A percentile compares a stretch with the other conserved stretches of the same genome.
phyloP scores from a whole-genome alignment of 345 rosid genomes.

The Acer campestre region DNA sequence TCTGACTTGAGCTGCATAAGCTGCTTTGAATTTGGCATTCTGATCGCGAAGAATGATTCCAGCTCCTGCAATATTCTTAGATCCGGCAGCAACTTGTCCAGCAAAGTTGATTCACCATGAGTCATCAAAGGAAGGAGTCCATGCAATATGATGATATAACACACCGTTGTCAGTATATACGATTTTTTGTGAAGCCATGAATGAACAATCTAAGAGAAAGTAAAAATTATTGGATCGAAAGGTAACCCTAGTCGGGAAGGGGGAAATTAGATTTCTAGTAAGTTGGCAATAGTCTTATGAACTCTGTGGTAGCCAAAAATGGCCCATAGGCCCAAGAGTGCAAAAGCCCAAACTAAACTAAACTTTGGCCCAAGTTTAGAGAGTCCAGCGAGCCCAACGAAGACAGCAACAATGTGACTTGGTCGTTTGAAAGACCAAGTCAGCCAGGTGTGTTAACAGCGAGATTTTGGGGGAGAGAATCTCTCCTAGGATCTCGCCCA shows the following conservation, averaged over 20 bases:
- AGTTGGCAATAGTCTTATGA: no score
- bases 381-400: no score
- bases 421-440: no score
- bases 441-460: no score
- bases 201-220: background rate
- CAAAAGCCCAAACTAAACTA: no score
- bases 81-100: background rate
- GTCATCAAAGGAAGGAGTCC: background rate
- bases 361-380: no score
- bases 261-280: no score
- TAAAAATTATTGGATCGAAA: background rate
- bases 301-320: no score
- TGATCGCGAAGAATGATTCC: background rate
- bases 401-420: no score
- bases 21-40: background rate
- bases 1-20: background rate
- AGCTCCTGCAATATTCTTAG: background rate
- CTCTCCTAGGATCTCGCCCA: no score
- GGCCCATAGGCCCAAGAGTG: no score
- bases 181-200: background rate
- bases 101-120: constrained; percentile 6
- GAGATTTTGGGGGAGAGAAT: no score
- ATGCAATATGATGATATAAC: background rate
- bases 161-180: background rate
- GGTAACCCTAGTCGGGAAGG: background rate